Conservation (phyloP, 163 green algal species). For the Chlamydomonas reinhardtii region DNA sequence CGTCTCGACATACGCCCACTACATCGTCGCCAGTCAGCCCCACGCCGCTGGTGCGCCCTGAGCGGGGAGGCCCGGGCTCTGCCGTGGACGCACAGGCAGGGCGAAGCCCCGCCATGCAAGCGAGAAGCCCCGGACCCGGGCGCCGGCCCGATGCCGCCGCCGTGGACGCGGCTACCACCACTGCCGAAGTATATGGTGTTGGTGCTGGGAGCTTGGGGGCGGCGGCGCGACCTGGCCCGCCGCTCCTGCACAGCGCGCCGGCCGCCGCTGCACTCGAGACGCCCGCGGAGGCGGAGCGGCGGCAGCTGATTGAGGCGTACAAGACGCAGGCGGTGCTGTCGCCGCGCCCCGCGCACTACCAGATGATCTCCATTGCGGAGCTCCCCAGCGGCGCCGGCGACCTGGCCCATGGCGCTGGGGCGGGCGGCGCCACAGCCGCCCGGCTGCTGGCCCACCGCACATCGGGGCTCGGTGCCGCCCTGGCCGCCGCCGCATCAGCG, state of each 20-base stretch:
- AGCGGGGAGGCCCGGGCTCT: too few species aligned
- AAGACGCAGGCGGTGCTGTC: constrained; percentile 47
- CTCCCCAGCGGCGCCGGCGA: not conserved
- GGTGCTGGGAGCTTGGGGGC: too few species aligned
- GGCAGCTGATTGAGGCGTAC: constrained; percentile 26
- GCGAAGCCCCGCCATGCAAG: too few species aligned
- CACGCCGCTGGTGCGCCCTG: too few species aligned
- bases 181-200: too few species aligned
- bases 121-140: too few species aligned
- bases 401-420: not conserved
- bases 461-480: too few species aligned
- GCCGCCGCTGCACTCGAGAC: not conserved
- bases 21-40: not conserved
- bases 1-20: not conserved
- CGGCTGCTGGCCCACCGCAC: not conserved
- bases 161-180: too few species aligned
- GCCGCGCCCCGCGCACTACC: not conserved
- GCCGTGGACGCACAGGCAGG: too few species aligned
- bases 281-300: not conserved
- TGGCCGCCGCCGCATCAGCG: not conserved
- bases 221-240: not conserved
- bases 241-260: not conserved
- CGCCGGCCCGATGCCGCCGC: too few species aligned
- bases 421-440: not conserved
- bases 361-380: constrained; percentile 15